These are phyloP conservation scores for Auricularia auricula-judae DNA, from an alignment of 768 basidiomycete species.

Conservation along the genomic window DNA sequence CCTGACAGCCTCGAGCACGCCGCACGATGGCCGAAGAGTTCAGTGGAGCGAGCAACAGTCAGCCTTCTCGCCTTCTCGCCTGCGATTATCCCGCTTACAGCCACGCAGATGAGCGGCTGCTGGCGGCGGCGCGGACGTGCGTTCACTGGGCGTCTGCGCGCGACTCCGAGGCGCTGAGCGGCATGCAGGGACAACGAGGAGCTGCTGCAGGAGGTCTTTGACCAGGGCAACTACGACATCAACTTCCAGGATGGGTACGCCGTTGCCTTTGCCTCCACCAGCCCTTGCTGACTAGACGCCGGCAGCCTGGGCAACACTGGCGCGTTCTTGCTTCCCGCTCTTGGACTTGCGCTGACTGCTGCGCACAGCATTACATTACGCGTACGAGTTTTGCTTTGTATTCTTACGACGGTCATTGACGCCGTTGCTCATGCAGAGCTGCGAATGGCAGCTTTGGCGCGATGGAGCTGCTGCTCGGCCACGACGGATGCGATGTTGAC, in stretches of 20 bases:
- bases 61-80: no score
- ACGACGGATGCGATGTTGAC: conserved; percentile 76
- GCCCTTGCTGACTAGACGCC: conserved; percentile 1
- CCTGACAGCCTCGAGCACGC: no score
- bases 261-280: conserved; percentile 3
- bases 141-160: neutral
- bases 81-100: no score
- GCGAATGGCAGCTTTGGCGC: conserved; percentile 47
- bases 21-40: no score
- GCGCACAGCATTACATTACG: conserved; percentile 53
- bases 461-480: conserved; percentile 60
- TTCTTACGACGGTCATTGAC: neutral
- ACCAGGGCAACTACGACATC: conserved; percentile 46
- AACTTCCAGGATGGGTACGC: conserved; percentile 73
- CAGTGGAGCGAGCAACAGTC: no score
- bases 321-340: conserved; percentile 22
- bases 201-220: conserved; percentile 48
- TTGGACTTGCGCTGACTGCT: conserved; percentile 9
- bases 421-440: conserved; percentile 24
- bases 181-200: conserved; percentile 49
- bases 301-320: conserved; percentile 65
- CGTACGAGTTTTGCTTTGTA: conserved; percentile 31
- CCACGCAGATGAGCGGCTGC: neutral
- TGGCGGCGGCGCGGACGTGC: neutral
- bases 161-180: no score